phyloP scores from a whole-genome alignment of 2,329 filamentous ascomycete genomes.

The Fusarium siculi region DNA sequence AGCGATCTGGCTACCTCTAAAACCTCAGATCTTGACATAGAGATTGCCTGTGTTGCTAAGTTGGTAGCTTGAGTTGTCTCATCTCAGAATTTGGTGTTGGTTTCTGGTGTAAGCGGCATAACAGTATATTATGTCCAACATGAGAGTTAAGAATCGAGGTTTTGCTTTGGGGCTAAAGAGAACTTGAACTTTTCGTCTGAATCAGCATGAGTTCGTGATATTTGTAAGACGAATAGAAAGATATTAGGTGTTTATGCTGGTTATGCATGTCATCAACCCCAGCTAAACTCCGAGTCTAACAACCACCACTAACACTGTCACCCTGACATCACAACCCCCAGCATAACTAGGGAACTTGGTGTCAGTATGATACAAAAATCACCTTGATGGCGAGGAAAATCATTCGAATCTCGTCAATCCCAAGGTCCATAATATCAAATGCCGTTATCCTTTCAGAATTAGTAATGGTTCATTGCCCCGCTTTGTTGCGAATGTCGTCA shows the following conservation, averaged over 20 bases:
- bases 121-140: not conserved
- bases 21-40: not conserved
- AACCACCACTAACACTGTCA: conserved; percentile 1
- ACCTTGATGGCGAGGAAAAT: conserved; percentile 14
- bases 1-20: not conserved
- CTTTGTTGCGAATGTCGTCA: conserved; percentile 35
- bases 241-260: not conserved
- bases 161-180: not conserved
- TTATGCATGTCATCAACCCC: not conserved
- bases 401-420: not conserved
- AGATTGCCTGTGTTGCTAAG: not conserved
- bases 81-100: not conserved
- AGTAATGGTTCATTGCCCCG: conserved; percentile 28
- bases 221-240: not conserved
- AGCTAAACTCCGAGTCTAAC: not conserved
- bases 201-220: not conserved
- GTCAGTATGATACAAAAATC: not conserved
- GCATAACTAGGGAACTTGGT: not conserved
- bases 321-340: not conserved
- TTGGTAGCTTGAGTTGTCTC: not conserved
- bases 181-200: not conserved
- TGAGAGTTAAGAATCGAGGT: not conserved
- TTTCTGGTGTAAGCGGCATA: not conserved
- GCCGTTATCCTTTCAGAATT: conserved; percentile 20
- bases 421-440: not conserved